These are phyloP conservation scores for Dissophora globulifera DNA, from an alignment of 192 early-diverging fungal species.

Conservation along the genomic window DNA sequence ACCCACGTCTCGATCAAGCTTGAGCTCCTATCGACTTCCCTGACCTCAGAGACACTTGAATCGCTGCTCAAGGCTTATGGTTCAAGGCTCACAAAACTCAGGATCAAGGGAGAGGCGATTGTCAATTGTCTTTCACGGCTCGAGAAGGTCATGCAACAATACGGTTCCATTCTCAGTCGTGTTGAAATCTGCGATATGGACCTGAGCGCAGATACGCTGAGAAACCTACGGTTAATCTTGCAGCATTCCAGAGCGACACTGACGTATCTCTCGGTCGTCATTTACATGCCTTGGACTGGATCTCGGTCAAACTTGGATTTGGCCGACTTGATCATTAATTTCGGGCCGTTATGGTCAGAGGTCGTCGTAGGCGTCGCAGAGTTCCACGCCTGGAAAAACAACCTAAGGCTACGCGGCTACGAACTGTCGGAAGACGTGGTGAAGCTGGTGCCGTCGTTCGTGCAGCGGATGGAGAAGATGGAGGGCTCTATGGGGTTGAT, in stretches of 20 bases:
- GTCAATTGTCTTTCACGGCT: not conserved
- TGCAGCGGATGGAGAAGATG: not conserved
- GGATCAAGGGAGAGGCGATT: not conserved
- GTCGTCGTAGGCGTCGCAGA: not conserved
- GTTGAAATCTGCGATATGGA: not conserved
- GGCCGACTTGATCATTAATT: slow-evolving; percentile 8
- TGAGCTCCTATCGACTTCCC: not conserved
- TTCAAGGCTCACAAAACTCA: not conserved
- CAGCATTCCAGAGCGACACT: not conserved
- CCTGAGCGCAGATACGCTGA: not conserved
- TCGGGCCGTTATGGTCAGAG: not conserved
- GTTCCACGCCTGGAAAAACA: not conserved
- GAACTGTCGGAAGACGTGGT: not conserved
- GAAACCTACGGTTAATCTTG: not conserved
- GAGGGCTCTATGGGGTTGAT: not conserved
- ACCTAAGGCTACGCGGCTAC: not conserved
- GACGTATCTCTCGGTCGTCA: not conserved
- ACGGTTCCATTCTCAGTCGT: not conserved
- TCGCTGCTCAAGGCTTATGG: slow-evolving; percentile 5
- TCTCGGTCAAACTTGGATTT: not conserved
- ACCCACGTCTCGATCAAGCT: not conserved
- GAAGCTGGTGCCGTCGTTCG: not conserved
- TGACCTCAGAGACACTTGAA: not conserved
- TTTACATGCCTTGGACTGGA: not conserved
- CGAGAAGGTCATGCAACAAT: not conserved